Evolutionary conservation across 148 eudicot species (phyloP), one percentile per base, ranked within the genome.

Genomic region (Pouteria glomerata): DNA sequence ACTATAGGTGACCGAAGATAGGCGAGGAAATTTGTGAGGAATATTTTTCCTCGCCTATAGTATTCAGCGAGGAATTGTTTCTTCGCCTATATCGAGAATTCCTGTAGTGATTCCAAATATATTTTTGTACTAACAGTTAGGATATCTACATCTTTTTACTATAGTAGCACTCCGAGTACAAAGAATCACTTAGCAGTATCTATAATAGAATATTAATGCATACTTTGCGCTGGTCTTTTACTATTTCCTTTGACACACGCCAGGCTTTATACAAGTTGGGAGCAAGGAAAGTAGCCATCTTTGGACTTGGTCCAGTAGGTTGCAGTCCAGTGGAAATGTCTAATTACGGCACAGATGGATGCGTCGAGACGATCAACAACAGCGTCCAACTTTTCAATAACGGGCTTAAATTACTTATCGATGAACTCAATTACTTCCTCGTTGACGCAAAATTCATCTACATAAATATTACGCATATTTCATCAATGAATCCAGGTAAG

Each of bases 201-300:
- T 6, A 6, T 18, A 19, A 35, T 30, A 23, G 41, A 23, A 24
- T 23, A 26, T 51, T 6, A 14, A 33, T n/a, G n/a, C n/a, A 16
- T 2, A n/a, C 16, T 27, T 5, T 19, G 0, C 4, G 11, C 21
- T 21, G 31, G 1, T 26, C 39, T 63, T 13, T 45, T 63, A 21
- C 15, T 14, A 4, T 19, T 30, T 47, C 1, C 24, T 27, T 42
- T 50, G 53, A 15, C 53, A n/a, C 53, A 29, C 30, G 27, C 29
- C 30, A 87, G 91, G 66, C 47, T 35, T 47, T 86, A 62, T 73
- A 84, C 57, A 50, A 66, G 0, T 1, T 4, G 16, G 90, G 93
- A 77, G 90, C 90, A 53, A 89, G 85, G 74, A 89, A 86, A 64
- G 72, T 89, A 6, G 83, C 80, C 12, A 0, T 89, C 33, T 86